These are phyloP conservation scores for Silene vulgaris DNA, from an alignment of 179 eudicot genomes.

Conservation along the genomic window DNA sequence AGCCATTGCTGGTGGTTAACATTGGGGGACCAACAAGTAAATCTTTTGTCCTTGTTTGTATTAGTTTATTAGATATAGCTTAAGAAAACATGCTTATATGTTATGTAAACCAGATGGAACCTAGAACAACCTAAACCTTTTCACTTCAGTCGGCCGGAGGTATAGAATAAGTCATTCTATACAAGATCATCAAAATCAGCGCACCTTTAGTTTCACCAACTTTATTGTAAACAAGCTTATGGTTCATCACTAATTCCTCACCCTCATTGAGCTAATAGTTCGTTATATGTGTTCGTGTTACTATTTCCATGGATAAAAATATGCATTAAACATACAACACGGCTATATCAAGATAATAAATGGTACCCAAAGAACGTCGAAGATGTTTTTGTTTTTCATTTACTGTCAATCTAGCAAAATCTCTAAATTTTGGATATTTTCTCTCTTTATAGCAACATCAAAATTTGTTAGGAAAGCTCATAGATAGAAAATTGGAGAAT, in stretches of 20 bases:
- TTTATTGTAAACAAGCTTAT: neutral
- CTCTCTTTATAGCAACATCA: neutral
- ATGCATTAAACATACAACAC: too few species aligned
- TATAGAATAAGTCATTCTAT: constrained; percentile 3
- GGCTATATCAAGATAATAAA: too few species aligned
- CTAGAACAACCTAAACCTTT: neutral
- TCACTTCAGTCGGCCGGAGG: neutral
- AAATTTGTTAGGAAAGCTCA: neutral
- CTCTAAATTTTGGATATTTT: neutral
- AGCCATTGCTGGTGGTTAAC: constrained; percentile 86
- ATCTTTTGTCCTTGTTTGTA: neutral
- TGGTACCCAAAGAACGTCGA: neutral
- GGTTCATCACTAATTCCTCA: neutral
- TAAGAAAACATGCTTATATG: neutral
- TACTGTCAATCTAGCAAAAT: neutral
- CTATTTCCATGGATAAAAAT: too few species aligned
- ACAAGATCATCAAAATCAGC: neutral
- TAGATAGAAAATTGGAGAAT: neutral
- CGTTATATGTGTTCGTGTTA: neutral
- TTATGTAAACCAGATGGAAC: neutral
- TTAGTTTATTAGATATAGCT: neutral
- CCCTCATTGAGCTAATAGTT: neutral
- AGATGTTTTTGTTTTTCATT: neutral
- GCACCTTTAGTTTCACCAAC: neutral
- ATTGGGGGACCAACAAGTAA: constrained; percentile 93